Conservation (phyloP, 225 moss, liverwort and hornwort species). For the Marchantia polymorpha region DNA sequence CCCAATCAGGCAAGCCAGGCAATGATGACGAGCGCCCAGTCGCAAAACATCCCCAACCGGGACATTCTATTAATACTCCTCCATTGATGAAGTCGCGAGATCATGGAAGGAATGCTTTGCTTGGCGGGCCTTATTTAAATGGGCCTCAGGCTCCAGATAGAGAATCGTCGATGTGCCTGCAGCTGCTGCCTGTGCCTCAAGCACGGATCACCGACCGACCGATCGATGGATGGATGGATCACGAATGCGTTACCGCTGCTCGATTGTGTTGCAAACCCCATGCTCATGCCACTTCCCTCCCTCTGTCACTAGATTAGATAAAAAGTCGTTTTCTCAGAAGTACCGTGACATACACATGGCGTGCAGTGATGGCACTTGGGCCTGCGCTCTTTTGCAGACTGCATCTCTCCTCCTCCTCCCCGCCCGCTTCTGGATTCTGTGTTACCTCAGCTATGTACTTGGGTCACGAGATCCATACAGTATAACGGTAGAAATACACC, state of each 20-base stretch:
- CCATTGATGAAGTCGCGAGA: background rate
- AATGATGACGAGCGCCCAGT: background rate
- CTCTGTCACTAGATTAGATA: background rate
- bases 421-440: background rate
- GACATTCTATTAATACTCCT: background rate
- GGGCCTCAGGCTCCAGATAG: no score
- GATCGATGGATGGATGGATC: no score
- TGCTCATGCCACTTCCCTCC: background rate
- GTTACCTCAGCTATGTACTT: no score
- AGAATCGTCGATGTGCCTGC: slow-evolving; percentile 1
- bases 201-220: background rate
- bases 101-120: slow-evolving; percentile 9
- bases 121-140: no score
- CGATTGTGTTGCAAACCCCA: background rate
- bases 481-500: background rate
- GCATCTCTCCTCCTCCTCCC: background rate
- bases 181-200: slow-evolving; percentile 1
- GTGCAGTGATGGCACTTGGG: background rate
- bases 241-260: background rate
- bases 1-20: background rate
- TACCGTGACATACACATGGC: background rate
- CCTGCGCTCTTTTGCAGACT: background rate
- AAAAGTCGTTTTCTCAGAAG: background rate
- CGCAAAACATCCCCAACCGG: background rate
- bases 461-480: background rate